Percentiles rank a stretch among this genome's conserved stretches.
Evolutionary conservation across 805 yeast genomes (phyloP).

Genomic region (Isabelozyma rhagii): DNA sequence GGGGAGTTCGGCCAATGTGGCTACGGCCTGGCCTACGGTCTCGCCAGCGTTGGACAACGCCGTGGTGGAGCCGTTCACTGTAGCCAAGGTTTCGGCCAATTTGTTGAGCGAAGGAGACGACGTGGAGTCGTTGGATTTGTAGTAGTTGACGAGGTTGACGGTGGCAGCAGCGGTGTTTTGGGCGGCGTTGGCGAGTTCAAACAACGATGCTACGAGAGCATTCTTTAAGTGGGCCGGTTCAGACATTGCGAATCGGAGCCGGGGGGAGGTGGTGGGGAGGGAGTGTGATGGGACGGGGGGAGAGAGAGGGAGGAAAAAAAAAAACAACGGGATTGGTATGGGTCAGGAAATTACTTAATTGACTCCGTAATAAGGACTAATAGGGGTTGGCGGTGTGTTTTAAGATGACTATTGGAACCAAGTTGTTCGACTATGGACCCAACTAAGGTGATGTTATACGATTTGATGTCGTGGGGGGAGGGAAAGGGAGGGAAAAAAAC

Average conservation of each 20-base stretch:
- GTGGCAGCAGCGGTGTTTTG: constrained; percentile 79
- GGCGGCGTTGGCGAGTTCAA: constrained; percentile 83
- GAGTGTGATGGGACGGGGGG: background rate
- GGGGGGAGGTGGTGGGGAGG: background rate
- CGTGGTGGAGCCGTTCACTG: constrained; percentile 25
- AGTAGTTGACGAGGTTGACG: constrained; percentile 72
- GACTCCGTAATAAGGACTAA: background rate
- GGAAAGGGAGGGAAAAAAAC: background rate
- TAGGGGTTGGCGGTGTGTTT: background rate
- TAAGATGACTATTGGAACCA: background rate
- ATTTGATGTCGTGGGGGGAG: background rate
- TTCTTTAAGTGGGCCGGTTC: constrained; percentile 21
- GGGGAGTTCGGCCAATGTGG: constrained; percentile 8
- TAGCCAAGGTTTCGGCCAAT: constrained; percentile 35
- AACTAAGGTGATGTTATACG: background rate
- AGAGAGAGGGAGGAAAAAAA: background rate
- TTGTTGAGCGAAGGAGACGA: constrained; percentile 26
- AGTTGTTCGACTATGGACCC: background rate
- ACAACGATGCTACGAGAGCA: constrained; percentile 63
- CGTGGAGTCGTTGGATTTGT: constrained; percentile 49
- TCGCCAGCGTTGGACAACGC: constrained; percentile 5
- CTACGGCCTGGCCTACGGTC: constrained; percentile 10
- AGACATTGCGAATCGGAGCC: constrained; percentile 7
- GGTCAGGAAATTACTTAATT: background rate
- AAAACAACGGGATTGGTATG: background rate